Percentiles rank a stretch among this genome's conserved stretches.
These are phyloP conservation scores for Apiospora marii DNA, from an alignment of 2,329 filamentous ascomycete species.

Conservation along the genomic window DNA sequence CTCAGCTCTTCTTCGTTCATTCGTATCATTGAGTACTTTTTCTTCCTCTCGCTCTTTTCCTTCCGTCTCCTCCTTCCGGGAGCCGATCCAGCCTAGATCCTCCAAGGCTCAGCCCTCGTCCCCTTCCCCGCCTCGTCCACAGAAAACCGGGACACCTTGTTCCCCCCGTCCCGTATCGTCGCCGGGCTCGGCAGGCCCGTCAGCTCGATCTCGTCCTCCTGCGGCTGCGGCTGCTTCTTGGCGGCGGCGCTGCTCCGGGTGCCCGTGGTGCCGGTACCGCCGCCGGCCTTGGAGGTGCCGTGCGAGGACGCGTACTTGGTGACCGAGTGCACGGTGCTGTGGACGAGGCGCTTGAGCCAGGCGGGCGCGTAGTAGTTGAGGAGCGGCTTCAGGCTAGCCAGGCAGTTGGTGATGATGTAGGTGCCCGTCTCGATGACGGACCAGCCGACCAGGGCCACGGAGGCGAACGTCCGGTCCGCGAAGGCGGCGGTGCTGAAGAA, in stretches of 20 bases:
- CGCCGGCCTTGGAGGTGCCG: neutral
- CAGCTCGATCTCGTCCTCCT: constrained; percentile 11
- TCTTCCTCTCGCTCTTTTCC: neutral
- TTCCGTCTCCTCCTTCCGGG: neutral
- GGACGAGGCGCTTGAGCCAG: constrained; percentile 6
- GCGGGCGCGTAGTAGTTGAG: constrained; percentile 5
- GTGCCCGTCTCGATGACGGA: constrained; percentile 37
- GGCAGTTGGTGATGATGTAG: constrained; percentile 31
- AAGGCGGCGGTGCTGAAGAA: constrained; percentile 35
- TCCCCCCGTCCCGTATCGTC: neutral
- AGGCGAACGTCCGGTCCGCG: constrained; percentile 33
- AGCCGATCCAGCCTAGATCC: neutral
- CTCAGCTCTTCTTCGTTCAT: neutral
- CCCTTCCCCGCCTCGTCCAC: neutral
- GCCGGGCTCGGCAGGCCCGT: neutral
- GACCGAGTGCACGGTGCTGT: constrained; percentile 7
- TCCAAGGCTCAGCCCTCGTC: neutral
- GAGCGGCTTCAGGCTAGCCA: constrained; percentile 19
- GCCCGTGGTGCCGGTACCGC: neutral
- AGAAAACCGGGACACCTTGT: neutral
- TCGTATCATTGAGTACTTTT: neutral
- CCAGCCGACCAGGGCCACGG: constrained; percentile 35
- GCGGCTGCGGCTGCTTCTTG: neutral
- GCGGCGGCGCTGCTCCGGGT: neutral
- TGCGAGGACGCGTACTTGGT: constrained; percentile 10